Evolutionary conservation across 225 moss, liverwort and hornwort species (phyloP).

Genomic region (Pseudisothecium myosuroides): DNA sequence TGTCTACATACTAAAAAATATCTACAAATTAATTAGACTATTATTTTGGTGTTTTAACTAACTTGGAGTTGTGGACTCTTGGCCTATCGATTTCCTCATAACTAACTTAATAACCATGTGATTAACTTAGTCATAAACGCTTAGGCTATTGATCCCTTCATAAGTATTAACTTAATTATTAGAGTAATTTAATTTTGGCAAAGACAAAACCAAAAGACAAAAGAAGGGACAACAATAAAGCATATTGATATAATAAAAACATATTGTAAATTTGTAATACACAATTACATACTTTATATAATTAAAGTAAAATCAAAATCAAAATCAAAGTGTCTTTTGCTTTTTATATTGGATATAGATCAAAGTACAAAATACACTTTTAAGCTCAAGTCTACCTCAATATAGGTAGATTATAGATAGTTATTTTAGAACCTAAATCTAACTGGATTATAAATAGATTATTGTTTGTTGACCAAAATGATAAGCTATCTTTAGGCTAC

Average conservation of each 20-base stretch:
- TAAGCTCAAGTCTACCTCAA: no score
- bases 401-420: no score
- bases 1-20: neutral
- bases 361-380: neutral
- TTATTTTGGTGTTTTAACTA: neutral
- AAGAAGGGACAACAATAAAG: neutral
- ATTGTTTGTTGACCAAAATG: no score
- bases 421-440: no score
- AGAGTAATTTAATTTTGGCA: neutral
- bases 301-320: rapidly evolving
- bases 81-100: rapidly evolving
- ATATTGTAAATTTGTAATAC: neutral
- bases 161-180: neutral
- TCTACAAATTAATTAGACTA: neutral
- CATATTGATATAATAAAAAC: neutral
- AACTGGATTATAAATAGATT: no score
- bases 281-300: neutral
- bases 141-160: rapidly evolving
- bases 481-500: no score
- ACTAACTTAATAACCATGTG: neutral
- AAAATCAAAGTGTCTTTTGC: rapidly evolving
- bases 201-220: neutral
- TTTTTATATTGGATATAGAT: neutral
- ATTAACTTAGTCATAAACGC: neutral
- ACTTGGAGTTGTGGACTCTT: neutral